phyloP scores from a whole-genome alignment of 768 basidiomycete species.

The Russula brevipes region DNA sequence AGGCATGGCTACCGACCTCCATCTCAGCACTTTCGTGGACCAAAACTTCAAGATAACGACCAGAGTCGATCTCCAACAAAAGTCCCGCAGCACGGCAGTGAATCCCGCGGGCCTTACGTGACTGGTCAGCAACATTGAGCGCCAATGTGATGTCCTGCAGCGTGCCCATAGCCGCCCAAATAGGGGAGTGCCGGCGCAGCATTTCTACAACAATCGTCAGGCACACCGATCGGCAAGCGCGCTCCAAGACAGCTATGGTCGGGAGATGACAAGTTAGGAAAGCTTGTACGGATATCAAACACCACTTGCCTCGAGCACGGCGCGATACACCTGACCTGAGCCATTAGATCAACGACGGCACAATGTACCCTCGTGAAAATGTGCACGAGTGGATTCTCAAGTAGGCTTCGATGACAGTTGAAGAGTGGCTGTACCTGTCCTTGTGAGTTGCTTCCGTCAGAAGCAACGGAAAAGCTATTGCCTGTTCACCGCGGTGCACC shows the following conservation, averaged over 20 bases:
- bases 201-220: slow-evolving; percentile 63
- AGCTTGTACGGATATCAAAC: neutral
- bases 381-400: slow-evolving; percentile 12
- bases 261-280: slow-evolving; percentile 14
- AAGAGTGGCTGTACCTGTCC: slow-evolving; percentile 37
- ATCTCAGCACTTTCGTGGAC: slow-evolving; percentile 56
- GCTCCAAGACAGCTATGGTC: slow-evolving; percentile 43
- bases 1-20: slow-evolving; percentile 57
- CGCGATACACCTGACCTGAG: slow-evolving; percentile 59
- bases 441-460: slow-evolving; percentile 43
- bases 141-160: slow-evolving; percentile 50
- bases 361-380: slow-evolving; percentile 51
- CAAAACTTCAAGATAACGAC: slow-evolving; percentile 46
- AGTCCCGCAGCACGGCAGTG: slow-evolving; percentile 61
- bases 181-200: slow-evolving; percentile 61
- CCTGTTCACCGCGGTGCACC: slow-evolving; percentile 57
- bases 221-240: slow-evolving; percentile 46
- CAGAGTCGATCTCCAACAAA: slow-evolving; percentile 60
- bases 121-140: slow-evolving; percentile 56
- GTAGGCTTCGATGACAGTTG: slow-evolving; percentile 6
- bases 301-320: slow-evolving; percentile 57
- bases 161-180: slow-evolving; percentile 75
- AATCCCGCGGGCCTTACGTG: slow-evolving; percentile 58
- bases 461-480: slow-evolving; percentile 72
- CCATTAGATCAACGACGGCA: slow-evolving; percentile 54